Conservation (phyloP, 805 yeast species). For the Debaryomyces prosopidis region DNA sequence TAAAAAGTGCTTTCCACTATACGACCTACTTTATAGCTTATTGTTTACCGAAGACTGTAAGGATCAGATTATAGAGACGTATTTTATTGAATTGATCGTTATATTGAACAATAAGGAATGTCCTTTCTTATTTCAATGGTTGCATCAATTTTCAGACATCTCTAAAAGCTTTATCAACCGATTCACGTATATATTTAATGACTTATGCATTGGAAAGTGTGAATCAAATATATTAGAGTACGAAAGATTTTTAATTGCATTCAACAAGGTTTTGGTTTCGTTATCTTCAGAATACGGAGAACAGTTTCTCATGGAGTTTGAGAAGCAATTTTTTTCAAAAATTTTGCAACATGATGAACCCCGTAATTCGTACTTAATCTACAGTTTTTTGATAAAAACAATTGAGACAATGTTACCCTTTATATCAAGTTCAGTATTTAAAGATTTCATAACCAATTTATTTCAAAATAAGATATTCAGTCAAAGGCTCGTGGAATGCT, state of each 20-base stretch:
- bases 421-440: not conserved
- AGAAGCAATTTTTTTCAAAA: not conserved
- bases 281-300: not conserved
- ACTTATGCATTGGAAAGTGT: not conserved
- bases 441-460: not conserved
- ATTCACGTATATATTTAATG: slow-evolving; percentile 4
- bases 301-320: not conserved
- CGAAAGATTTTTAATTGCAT: slow-evolving; percentile 3
- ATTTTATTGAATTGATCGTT: not conserved
- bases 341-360: not conserved
- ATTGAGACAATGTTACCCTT: not conserved
- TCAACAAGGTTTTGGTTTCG: not conserved
- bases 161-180: slow-evolving; percentile 5
- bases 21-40: slow-evolving; percentile 18
- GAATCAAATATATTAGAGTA: not conserved
- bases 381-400: not conserved
- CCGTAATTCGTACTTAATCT: not conserved
- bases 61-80: not conserved
- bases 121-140: slow-evolving; percentile 6
- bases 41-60: slow-evolving; percentile 9
- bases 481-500: not conserved
- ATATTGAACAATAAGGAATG: not conserved
- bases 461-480: not conserved
- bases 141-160: slow-evolving; percentile 5
- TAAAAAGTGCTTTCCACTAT: slow-evolving; percentile 18